Base-by-base conservation (phyloP, 805 yeast genomes). In the Saccharomycopsis sp. region DNA sequence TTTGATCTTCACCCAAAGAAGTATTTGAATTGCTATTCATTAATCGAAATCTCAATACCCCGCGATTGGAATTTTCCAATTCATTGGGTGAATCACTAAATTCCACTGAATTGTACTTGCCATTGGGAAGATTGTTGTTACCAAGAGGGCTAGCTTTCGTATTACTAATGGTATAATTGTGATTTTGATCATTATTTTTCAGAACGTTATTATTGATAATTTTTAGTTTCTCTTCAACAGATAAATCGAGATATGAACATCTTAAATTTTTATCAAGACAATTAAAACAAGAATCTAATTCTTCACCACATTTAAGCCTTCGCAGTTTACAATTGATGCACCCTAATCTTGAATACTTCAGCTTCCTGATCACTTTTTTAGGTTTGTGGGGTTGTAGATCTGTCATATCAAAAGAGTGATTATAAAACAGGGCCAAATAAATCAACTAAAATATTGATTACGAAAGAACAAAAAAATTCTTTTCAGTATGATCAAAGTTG, bases 291-390 rank as follows among this genome's bases (percentile, higher is more conserved):
- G 40, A 26, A 34, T 49, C 50, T 14, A 49, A 39, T 19, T 49
- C 52, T 29, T 49, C 52, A 14, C 52, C 52, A 20, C 52, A 49
- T 34, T 49, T 49, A 19, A 46, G 26, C 6, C 52, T 41, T 28
- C 50, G 36, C 36, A 34, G 47, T 21, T 46, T 45, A 40, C 52
- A 49, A 37, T 43, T 49, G 11, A 27, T 16, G 27, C 52, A 49
- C 6, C 52, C 52, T 16, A 49, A 38, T 20, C 35, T 17, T 20
- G 35, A 31, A 20, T 31, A 31, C 23, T 49, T 49, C 38, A 38
- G 40, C 34, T 43, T 43, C 41, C 36, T 43, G 24, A 43, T 43
- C 9, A 37, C 41, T 17, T 43, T 43, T 11, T 36, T 34, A 14
- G 28, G 35, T 9, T 31, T 31, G 9, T 17, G 35, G 35, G 35